These are phyloP conservation scores for Naganishia randhawae DNA, from an alignment of 768 basidiomycete genomes.

Conservation along the genomic window DNA sequence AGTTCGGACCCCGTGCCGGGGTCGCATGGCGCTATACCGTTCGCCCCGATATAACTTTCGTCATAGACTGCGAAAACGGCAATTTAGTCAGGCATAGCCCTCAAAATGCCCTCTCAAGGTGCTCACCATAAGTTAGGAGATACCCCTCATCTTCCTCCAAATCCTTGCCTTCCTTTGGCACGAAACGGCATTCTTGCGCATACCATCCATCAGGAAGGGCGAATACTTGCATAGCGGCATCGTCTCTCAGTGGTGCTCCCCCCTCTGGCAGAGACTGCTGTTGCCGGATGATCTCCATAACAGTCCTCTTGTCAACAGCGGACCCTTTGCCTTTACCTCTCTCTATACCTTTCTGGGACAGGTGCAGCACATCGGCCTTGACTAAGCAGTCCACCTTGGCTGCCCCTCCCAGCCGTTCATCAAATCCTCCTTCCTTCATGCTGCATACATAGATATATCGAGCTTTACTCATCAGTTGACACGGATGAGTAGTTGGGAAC, in stretches of 20 bases:
- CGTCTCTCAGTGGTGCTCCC: not conserved
- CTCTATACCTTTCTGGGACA: slow-evolving; percentile 39
- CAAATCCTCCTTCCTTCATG: slow-evolving; percentile 50
- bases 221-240: slow-evolving; percentile 49
- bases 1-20: slow-evolving; percentile 48
- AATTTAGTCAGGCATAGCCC: slow-evolving; percentile 20
- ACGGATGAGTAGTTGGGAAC: slow-evolving; percentile 48
- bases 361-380: slow-evolving; percentile 48
- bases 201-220: slow-evolving; percentile 45
- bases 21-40: slow-evolving; percentile 39
- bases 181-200: slow-evolving; percentile 52
- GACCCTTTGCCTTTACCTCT: slow-evolving; percentile 35
- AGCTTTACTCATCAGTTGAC: slow-evolving; percentile 42
- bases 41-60: slow-evolving; percentile 43
- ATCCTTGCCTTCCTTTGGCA: slow-evolving; percentile 37
- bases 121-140: slow-evolving; percentile 50
- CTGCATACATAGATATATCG: slow-evolving; percentile 52
- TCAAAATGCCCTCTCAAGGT: not conserved
- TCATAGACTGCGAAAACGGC: slow-evolving; percentile 45
- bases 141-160: slow-evolving; percentile 51
- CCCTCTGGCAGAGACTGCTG: slow-evolving; percentile 33
- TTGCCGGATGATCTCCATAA: slow-evolving; percentile 41
- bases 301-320: slow-evolving; percentile 46
- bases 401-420: slow-evolving; percentile 51
- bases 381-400: slow-evolving; percentile 54